Evolutionary conservation across 176 grass and related monocot genomes (phyloP), one percentile per base, ranked within the genome.

Genomic region (Musa itinerans): DNA sequence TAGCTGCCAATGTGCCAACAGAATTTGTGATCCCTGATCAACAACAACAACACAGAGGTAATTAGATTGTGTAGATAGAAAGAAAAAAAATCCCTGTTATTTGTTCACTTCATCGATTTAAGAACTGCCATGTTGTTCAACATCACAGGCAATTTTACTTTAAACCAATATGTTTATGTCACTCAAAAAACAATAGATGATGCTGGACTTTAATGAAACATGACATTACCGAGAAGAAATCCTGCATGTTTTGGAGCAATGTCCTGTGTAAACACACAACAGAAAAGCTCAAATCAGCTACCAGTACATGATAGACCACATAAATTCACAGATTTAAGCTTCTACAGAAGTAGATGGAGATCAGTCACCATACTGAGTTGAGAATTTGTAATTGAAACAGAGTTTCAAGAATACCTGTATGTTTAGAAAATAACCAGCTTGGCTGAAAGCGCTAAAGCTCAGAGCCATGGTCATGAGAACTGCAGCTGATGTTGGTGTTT

Each of bases 351-450:
- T 43, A 6, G 34, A 29, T 29, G 2, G 2, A 6, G 34, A 43
- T 43, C 34, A 43, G 4, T 43, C 34, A 43, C 34, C 34, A 6
- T 43, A 43, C 34, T 43, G 34, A 43, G 34, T 43, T 43, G 34
- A 43, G 34, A 43, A 43, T 43, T 43, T 43, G 34, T 6, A 43
- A 43, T 43, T 43, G 34, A 43, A 3, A 43, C 3, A 43, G 34
- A 43, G 73, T 55, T 57, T 48, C 79, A 71, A 50, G 72, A 2
- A 3, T 86, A 97, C 94, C 79, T 97, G 94, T 80, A 97, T 83
- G 74, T 93, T 97, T 65, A 87, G 87, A 14, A 97, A 90, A 77
- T 97, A 97, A 15, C 90, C 94, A 24, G 94, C 94, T 85, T 97
- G 94, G 62, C 94, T 68, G 54, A 88, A 97, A 26, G 94, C 93